Percentiles rank a stretch among this genome's conserved stretches.
phyloP scores from a whole-genome alignment of 2,329 filamentous ascomycete genomes.

The Aureobasidium lini region DNA sequence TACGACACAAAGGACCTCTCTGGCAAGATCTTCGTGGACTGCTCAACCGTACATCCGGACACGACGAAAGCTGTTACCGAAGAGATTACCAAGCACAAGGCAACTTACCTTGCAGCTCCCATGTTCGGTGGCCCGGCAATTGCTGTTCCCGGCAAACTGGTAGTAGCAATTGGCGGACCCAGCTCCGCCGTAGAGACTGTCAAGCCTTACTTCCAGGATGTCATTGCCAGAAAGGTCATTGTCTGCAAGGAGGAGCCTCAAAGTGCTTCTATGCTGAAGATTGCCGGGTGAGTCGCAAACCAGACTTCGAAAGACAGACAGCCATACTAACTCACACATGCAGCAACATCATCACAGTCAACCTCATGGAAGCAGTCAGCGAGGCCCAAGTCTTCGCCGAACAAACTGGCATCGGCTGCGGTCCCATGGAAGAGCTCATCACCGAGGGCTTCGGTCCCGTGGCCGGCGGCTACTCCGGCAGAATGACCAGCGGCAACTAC shows the following conservation, averaged over 20 bases:
- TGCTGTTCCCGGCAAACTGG: slow-evolving; percentile 38
- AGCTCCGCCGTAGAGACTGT: slow-evolving; percentile 20
- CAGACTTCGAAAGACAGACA: not conserved
- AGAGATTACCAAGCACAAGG: slow-evolving; percentile 29
- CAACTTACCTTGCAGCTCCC: slow-evolving; percentile 29
- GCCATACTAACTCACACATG: not conserved
- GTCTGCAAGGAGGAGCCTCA: slow-evolving; percentile 37
- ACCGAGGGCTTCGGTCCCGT: slow-evolving; percentile 37
- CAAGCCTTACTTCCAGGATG: slow-evolving; percentile 35
- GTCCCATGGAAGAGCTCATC: slow-evolving; percentile 36
- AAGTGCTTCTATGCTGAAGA: slow-evolving; percentile 38
- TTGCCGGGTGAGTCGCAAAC: slow-evolving; percentile 25
- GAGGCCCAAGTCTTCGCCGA: slow-evolving; percentile 42
- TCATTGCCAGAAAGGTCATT: slow-evolving; percentile 37
- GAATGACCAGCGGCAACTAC: slow-evolving; percentile 37
- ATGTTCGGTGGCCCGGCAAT: slow-evolving; percentile 39
- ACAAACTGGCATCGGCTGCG: slow-evolving; percentile 36
- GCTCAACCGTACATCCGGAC: slow-evolving; percentile 29
- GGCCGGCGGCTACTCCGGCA: slow-evolving; percentile 35
- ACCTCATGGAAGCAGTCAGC: slow-evolving; percentile 39
- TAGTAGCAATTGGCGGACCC: slow-evolving; percentile 37
- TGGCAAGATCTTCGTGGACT: slow-evolving; percentile 27
- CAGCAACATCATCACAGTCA: slow-evolving; percentile 36
- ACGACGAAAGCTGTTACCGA: slow-evolving; percentile 28
- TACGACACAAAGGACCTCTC: slow-evolving; percentile 16